These are phyloP conservation scores for Chiua sp. DNA, from an alignment of 1,284 basidiomycete species.

Conservation along the genomic window DNA sequence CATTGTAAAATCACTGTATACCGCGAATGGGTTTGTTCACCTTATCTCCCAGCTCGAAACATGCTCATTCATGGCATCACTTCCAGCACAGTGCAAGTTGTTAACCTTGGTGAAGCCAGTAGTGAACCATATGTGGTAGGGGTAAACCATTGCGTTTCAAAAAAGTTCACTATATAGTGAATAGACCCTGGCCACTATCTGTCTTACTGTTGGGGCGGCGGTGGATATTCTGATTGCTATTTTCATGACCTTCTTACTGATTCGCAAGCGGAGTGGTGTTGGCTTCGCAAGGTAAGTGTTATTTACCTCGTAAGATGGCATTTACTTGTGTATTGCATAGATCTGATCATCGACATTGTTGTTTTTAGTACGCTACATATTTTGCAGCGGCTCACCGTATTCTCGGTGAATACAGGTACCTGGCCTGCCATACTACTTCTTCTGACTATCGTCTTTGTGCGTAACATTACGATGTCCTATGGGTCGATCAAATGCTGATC, in stretches of 20 bases:
- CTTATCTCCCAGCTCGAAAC: no score
- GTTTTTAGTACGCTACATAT: no score
- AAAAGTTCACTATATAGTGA: neutral
- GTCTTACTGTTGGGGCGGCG: neutral
- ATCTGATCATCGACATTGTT: no score
- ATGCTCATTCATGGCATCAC: neutral
- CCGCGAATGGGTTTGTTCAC: constrained; percentile 1
- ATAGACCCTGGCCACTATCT: neutral
- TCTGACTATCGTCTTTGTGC: no score
- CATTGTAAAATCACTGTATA: neutral
- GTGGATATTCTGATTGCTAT: neutral
- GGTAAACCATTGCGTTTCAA: neutral
- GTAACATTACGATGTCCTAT: no score
- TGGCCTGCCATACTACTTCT: no score
- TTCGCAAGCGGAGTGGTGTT: no score
- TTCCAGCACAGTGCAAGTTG: neutral
- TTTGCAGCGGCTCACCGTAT: no score
- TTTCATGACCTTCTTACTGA: neutral
- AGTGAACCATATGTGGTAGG: neutral
- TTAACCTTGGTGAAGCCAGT: neutral
- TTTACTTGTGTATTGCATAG: no score
- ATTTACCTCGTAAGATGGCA: neutral
- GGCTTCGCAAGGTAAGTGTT: no score
- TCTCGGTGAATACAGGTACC: no score
- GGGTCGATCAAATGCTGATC: no score